Evolutionary conservation across 2,329 filamentous ascomycete genomes (phyloP).

Genomic region (Harringtonia lauricola): DNA sequence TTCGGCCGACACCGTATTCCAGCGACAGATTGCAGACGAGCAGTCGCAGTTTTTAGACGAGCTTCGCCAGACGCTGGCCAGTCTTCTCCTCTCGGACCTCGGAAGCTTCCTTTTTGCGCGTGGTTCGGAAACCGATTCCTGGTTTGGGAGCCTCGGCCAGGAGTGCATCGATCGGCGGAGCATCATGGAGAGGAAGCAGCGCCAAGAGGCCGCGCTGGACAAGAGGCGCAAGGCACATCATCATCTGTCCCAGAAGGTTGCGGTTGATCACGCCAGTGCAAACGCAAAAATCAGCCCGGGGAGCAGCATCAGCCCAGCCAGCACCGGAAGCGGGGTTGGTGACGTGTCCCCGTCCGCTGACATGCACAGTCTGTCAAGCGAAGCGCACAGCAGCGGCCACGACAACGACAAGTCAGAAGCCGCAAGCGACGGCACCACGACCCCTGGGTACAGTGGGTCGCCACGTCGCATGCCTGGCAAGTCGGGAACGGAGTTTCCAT

Average conservation of each 20-base stretch:
- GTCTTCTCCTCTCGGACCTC: slow-evolving; percentile 78
- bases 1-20: slow-evolving; percentile 54
- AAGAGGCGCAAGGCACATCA: slow-evolving; percentile 18
- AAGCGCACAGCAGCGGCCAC: too few species aligned
- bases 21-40: slow-evolving; percentile 51
- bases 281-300: too few species aligned
- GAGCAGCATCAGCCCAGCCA: too few species aligned
- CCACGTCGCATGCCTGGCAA: slow-evolving; percentile 11
- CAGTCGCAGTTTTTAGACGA: slow-evolving; percentile 71
- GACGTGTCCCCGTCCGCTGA: too few species aligned
- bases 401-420: too few species aligned
- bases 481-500: slow-evolving; percentile 55
- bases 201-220: slow-evolving; percentile 8
- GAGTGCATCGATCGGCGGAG: slow-evolving; percentile 54
- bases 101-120: slow-evolving; percentile 76
- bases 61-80: slow-evolving; percentile 68
- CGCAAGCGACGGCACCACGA: neutral
- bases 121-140: slow-evolving; percentile 86
- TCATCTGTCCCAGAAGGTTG: neutral
- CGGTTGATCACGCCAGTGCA: neutral
- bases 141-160: slow-evolving; percentile 63
- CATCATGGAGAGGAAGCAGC: slow-evolving; percentile 33
- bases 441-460: slow-evolving; percentile 8
- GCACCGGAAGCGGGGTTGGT: too few species aligned
- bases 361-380: too few species aligned